phyloP scores from a whole-genome alignment of 805 yeast genomes.

The Suhomyces sp. region DNA sequence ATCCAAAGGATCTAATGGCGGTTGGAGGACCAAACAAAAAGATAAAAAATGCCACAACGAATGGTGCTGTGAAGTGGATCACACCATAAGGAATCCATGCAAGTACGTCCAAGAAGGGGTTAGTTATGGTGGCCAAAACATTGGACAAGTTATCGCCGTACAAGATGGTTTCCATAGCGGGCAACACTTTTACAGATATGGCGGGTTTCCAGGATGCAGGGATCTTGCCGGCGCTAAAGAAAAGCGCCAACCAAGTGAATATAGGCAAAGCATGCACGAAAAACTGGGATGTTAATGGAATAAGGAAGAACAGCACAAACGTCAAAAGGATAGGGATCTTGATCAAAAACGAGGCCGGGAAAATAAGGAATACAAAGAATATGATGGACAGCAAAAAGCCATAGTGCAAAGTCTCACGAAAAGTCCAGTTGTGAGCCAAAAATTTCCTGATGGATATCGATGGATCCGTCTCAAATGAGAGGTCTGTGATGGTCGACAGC shows the following conservation, averaged over 20 bases:
- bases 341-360: slow-evolving; percentile 51
- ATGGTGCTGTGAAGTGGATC: slow-evolving; percentile 87
- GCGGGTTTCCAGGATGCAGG: slow-evolving; percentile 77
- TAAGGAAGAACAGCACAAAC: slow-evolving; percentile 44
- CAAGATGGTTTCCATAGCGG: slow-evolving; percentile 86
- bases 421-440: slow-evolving; percentile 40
- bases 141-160: slow-evolving; percentile 89
- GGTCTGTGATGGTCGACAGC: slow-evolving; percentile 47
- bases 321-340: slow-evolving; percentile 39
- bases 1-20: slow-evolving; percentile 75
- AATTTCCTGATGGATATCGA: slow-evolving; percentile 39
- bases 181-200: slow-evolving; percentile 83
- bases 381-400: slow-evolving; percentile 50
- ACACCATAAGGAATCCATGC: slow-evolving; percentile 97
- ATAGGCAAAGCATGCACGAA: slow-evolving; percentile 81
- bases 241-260: slow-evolving; percentile 79
- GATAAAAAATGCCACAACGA: slow-evolving; percentile 72
- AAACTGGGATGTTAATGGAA: slow-evolving; percentile 83
- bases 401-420: slow-evolving; percentile 52
- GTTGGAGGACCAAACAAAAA: slow-evolving; percentile 93
- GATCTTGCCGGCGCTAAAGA: slow-evolving; percentile 72
- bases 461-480: slow-evolving; percentile 49
- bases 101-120: slow-evolving; percentile 65
- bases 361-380: slow-evolving; percentile 53
- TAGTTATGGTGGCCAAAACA: slow-evolving; percentile 71